Base-by-base conservation (phyloP, 257 asterid genomes). In the Solanum commersonii region DNA sequence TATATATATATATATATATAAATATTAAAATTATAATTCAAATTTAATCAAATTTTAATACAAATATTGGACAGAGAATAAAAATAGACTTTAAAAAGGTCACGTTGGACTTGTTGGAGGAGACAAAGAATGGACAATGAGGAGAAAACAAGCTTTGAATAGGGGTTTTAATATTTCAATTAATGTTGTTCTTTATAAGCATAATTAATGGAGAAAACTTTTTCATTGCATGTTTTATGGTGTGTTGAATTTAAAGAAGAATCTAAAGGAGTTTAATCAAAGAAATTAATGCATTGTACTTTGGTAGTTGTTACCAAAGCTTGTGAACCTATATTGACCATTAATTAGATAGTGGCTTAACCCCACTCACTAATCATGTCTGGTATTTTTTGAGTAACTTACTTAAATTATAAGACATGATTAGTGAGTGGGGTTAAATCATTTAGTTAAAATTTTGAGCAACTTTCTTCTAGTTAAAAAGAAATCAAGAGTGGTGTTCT, bases 11-110 rank as follows among this genome's bases (percentile, higher is more conserved):
- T 34, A 34, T 7, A 37, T 7, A 10, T 0, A n/a, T n/a, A n/a
- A n/a, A n/a, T n/a, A n/a, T n/a, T n/a, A 42, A 42, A 4, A 46
- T 4, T 0, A 46, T 46, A 46, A 4, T 20, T 18, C 0, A 20
- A 16, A 34, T 18, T 73, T 73, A 73, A 10, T 34, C 1, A 0
- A 0, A 34, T 20, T 9, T 4, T 0, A 18, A 34, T 34, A 29
- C 1, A 34, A 1, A 72, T 8, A 71, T 8, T 4, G 0, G 0
- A 33, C 1, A 0, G 2, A 1, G 1, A 16, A 10, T 4, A 10
- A 11, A 73, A 76, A 10, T 10, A 35, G 2, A 76, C 34, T 76
- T 38, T 23, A 12, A 10, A 38, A 74, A 76, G 59, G 59, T 76
- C 59, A 12, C 83, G 83, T 76, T 76, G 59, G 34, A 38, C 59